These are phyloP conservation scores for Oemleria cerasiformis DNA, from an alignment of 306 rosid genomes.

Conservation along the genomic window DNA sequence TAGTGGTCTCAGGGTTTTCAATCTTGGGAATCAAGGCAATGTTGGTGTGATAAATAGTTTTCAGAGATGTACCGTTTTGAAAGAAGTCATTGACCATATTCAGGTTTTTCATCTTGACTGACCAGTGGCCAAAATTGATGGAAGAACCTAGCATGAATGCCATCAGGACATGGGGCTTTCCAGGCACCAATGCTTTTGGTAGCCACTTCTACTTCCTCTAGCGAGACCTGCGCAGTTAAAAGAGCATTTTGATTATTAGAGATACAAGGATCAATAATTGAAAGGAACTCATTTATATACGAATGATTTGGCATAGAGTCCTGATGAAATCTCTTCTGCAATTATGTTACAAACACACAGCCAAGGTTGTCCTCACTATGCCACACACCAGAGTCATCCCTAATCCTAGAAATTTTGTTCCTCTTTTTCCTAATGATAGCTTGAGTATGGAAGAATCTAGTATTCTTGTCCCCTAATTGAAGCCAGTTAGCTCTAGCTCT, in stretches of 20 bases:
- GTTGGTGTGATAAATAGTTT: background rate
- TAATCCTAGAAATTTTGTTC: too few species aligned
- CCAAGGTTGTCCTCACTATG: too few species aligned
- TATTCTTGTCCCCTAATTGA: background rate
- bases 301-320: too few species aligned
- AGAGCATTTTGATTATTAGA: too few species aligned
- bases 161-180: background rate
- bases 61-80: background rate
- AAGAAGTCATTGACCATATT: background rate
- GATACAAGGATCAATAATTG: background rate
- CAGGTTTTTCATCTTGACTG: background rate
- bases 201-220: background rate
- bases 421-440: background rate
- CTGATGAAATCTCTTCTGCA: background rate
- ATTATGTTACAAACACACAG: too few species aligned
- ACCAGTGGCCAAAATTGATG: rapidly evolving
- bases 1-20: too few species aligned
- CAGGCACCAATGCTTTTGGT: background rate
- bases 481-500: too few species aligned
- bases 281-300: background rate
- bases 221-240: background rate
- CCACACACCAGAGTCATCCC: background rate
- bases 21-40: background rate
- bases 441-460: background rate
- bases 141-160: background rate